Evolutionary conservation across 73 alveolate genomes (phyloP).

Genomic region (Blepharisma stoltei): DNA sequence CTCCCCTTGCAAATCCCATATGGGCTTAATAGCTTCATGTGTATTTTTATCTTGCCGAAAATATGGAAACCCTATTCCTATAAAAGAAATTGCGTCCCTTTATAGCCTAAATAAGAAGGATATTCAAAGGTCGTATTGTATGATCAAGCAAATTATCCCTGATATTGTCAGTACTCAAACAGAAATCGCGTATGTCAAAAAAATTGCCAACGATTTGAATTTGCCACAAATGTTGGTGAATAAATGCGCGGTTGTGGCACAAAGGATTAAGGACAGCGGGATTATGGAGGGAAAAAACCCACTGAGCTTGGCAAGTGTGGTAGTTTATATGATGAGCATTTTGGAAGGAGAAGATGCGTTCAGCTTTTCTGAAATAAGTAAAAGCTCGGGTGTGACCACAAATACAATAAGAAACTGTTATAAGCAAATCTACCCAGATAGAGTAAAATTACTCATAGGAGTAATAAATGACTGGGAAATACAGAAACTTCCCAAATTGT

Average conservation of each 20-base stretch:
- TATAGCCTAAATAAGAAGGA: neutral
- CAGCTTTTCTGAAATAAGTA: neutral
- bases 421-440: neutral
- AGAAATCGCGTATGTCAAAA: conserved; percentile 6
- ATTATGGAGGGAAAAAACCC: conserved; percentile 13
- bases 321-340: conserved; percentile 4
- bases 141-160: conserved; percentile 18
- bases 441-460: too few relatives aligned
- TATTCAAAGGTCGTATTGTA: conserved; percentile 6
- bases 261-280: neutral
- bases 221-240: neutral
- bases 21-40: neutral
- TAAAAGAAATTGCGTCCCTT: neutral
- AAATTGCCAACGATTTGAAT: neutral
- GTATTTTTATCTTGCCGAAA: conserved; percentile 23
- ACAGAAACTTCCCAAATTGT: too few relatives aligned
- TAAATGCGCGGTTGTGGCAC: neutral
- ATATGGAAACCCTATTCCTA: conserved; percentile 3
- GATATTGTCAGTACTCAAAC: neutral
- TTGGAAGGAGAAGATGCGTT: neutral
- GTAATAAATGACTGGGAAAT: too few relatives aligned
- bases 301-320: conserved; percentile 12
- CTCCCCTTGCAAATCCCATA: neutral
- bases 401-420: conserved; percentile 2
- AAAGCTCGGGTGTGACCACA: neutral